These are phyloP conservation scores for Taiozyma sp. DNA, from an alignment of 1,139 yeast genomes.

Conservation along the genomic window DNA sequence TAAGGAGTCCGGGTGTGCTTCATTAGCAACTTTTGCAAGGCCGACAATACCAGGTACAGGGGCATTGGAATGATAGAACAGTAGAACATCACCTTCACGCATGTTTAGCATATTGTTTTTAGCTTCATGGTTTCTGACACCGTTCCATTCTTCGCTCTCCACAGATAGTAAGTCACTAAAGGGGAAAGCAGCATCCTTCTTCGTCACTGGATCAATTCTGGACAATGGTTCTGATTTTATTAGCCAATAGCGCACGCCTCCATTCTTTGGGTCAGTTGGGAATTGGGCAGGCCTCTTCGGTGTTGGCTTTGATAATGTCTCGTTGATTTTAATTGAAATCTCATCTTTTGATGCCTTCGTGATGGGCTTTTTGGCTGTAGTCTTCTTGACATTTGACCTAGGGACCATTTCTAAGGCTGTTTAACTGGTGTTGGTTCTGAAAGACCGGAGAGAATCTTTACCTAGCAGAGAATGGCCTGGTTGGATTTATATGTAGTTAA, in stretches of 20 bases:
- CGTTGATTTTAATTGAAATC: slow-evolving; percentile 5
- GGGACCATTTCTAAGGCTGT: slow-evolving; percentile 7
- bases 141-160: slow-evolving; percentile 46
- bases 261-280: slow-evolving; percentile 14
- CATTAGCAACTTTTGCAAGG: slow-evolving; percentile 34
- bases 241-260: slow-evolving; percentile 40
- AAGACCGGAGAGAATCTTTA: no score
- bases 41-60: slow-evolving; percentile 51
- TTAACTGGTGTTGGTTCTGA: background rate
- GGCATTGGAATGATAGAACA: slow-evolving; percentile 52
- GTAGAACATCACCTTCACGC: slow-evolving; percentile 39
- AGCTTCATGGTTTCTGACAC: slow-evolving; percentile 54
- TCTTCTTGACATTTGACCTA: slow-evolving; percentile 1
- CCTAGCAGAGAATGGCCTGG: no score
- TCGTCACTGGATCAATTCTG: slow-evolving; percentile 39
- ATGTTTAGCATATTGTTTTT: slow-evolving; percentile 43
- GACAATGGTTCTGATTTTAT: slow-evolving; percentile 49
- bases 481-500: no score
- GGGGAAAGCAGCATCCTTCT: slow-evolving; percentile 44
- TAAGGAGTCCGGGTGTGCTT: slow-evolving; percentile 37
- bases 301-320: slow-evolving; percentile 10
- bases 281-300: slow-evolving; percentile 25
- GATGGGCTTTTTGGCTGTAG: background rate
- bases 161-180: slow-evolving; percentile 37
- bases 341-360: background rate